Percentiles rank a stretch among this genome's conserved stretches.
Evolutionary conservation across 768 basidiomycete genomes (phyloP).

Genomic region (Podaxis sp.): DNA sequence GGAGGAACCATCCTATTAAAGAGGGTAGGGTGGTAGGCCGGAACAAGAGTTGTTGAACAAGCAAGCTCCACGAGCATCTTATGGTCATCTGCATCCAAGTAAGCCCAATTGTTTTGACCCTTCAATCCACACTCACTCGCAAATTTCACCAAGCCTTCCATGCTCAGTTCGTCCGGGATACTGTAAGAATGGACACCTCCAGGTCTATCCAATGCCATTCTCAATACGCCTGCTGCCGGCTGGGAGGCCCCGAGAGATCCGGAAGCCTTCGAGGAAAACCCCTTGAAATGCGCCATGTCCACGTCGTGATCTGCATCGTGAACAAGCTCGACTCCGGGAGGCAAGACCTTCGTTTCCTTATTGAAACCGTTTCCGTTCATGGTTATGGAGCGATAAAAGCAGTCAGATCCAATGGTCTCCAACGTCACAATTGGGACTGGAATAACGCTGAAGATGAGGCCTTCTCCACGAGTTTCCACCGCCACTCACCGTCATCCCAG

Average conservation of each 20-base stretch:
- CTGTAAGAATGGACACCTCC: constrained; percentile 59
- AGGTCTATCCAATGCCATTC: constrained; percentile 58
- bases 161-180: constrained; percentile 66
- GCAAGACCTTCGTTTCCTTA: constrained; percentile 29
- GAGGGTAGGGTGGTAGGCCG: constrained; percentile 58
- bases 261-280: constrained; percentile 62
- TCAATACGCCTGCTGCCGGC: constrained; percentile 59
- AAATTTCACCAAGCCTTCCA: constrained; percentile 56
- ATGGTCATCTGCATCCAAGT: constrained; percentile 57
- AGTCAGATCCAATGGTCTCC: constrained; percentile 72
- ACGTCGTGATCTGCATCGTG: constrained; percentile 43
- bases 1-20: constrained; percentile 51
- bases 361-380: constrained; percentile 46
- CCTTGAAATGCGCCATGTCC: constrained; percentile 53
- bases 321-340: constrained; percentile 40
- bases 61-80: constrained; percentile 74
- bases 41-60: constrained; percentile 65
- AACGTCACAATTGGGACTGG: constrained; percentile 65
- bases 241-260: constrained; percentile 71
- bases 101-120: background rate
- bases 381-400: constrained; percentile 70
- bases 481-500: constrained; percentile 65
- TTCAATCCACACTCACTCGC: constrained; percentile 43
- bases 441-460: background rate
- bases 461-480: background rate